phyloP scores from a whole-genome alignment of 768 basidiomycete genomes.

The Mycena kentingensis region DNA sequence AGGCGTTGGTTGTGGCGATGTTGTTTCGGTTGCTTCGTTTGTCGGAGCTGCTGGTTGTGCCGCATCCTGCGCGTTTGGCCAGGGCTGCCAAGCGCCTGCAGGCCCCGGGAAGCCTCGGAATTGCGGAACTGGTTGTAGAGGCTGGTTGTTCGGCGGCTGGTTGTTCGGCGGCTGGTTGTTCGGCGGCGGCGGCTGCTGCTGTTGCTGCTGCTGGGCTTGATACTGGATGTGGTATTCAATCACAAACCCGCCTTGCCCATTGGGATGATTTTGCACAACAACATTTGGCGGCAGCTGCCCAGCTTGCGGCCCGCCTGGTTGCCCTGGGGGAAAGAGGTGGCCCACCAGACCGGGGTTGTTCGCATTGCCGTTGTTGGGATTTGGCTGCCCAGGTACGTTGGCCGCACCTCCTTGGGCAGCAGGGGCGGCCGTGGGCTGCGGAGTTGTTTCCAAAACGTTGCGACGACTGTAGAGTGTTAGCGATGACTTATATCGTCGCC shows the following conservation, averaged over 20 bases:
- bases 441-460: conserved; percentile 64
- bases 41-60: conserved; percentile 22
- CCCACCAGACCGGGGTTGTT: conserved; percentile 58
- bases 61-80: conserved; percentile 55
- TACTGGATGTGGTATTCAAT: conserved; percentile 70
- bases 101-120: conserved; percentile 68
- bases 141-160: conserved; percentile 39
- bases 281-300: conserved; percentile 28
- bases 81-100: conserved; percentile 65
- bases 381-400: conserved; percentile 36
- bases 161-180: no score
- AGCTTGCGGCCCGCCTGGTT: conserved; percentile 39
- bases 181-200: conserved; percentile 39
- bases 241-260: conserved; percentile 48
- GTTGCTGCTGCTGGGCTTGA: no score
- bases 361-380: conserved; percentile 36
- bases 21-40: conserved; percentile 2
- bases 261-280: conserved; percentile 32
- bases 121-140: conserved; percentile 50
- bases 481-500: conserved; percentile 12
- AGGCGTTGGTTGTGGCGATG: conserved; percentile 6
- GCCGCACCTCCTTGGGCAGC: no score
- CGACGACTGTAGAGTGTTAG: conserved; percentile 56
- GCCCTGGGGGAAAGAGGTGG: conserved; percentile 59
- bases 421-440: conserved; percentile 32